Percentiles rank a stretch among this genome's conserved stretches.
Conservation (phyloP, 2,329 filamentous ascomycete genomes). For the Rutstroemia sp. region DNA sequence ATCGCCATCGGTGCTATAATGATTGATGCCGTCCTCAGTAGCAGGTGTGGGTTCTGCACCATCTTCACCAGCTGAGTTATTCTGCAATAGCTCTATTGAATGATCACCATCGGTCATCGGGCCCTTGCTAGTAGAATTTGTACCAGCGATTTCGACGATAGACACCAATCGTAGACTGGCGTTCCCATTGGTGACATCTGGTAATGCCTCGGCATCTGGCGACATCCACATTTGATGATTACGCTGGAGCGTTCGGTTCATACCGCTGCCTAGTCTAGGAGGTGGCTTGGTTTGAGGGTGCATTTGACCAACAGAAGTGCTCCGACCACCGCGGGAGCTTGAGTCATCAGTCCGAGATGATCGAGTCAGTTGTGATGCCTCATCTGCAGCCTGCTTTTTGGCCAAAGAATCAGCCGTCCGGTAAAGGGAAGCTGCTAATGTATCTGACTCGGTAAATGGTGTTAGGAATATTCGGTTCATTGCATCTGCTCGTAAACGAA, state of each 20-base stretch:
- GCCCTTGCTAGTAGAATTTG: neutral
- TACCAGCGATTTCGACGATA: conserved; percentile 7
- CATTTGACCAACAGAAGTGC: conserved; percentile 26
- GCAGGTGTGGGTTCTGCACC: neutral
- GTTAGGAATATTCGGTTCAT: conserved; percentile 69
- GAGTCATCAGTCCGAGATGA: conserved; percentile 32
- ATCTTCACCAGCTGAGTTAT: neutral
- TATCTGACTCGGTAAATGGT: conserved; percentile 61
- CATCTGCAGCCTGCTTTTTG: conserved; percentile 33
- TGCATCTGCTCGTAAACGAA: conserved; percentile 77
- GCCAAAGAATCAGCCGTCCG: conserved; percentile 49
- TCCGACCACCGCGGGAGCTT: conserved; percentile 25
- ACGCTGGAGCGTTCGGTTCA: conserved; percentile 25
- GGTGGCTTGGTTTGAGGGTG: conserved; percentile 31
- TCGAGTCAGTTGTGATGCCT: conserved; percentile 34
- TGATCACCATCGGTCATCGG: neutral
- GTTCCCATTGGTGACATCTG: conserved; percentile 33
- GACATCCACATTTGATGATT: conserved; percentile 52
- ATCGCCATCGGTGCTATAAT: neutral
- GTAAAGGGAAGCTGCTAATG: conserved; percentile 64
- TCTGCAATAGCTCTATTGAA: neutral
- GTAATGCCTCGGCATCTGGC: conserved; percentile 49
- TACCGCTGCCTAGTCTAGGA: conserved; percentile 24
- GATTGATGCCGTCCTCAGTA: neutral
- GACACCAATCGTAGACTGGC: conserved; percentile 28